Evolutionary conservation across 495 filamentous ascomycete genomes (phyloP), one percentile per base, ranked within the genome.

Genomic region (Aspergillus steynii): DNA sequence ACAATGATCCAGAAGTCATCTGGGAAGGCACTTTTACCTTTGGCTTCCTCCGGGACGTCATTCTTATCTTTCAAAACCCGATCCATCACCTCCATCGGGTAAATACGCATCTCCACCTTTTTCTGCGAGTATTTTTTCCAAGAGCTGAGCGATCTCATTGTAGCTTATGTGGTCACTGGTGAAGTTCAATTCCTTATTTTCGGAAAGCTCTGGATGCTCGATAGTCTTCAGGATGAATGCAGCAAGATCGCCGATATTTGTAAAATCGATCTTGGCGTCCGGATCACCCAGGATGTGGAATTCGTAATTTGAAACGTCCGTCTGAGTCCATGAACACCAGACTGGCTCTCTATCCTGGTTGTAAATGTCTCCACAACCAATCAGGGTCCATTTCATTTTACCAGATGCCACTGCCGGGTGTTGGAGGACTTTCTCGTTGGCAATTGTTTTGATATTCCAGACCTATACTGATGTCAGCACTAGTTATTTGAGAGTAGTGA

Each of bases 331-430:
- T 1, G 60, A 57, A 37, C 60, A 63, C 55, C 60, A 62, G 2
- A 31, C 42, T 34, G 15, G 20, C 26, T 66, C 64, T 1, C 50
- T 46, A 4, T 47, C 4, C 50, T 62, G 59, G 50, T 66, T 57
- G 31, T 63, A 66, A 14, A 66, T 52, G n/a, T 66, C 64, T 12
- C 61, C 64, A 51, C 60, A 63, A 27, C 64, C 64, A 58, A 66
- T 66, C 5, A 66, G 28, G 2, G 64, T 66, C 50, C 61, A 63
- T 5, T 53, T 58, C 60, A 65, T 65, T 42, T 53, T 50, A 10
- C 62, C 62, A 3, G 26, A 37, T 3, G 9, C 29, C 8, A 64
- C 50, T 28, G 62, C 58, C 2, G 57, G 58, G 46, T 64, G 62
- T 4, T 50, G 56, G n/a, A 61, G 15, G 8, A 25, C 53, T 29